These are phyloP conservation scores for Blumeria graminis DNA, from an alignment of 2,329 filamentous ascomycete genomes.

Conservation along the genomic window DNA sequence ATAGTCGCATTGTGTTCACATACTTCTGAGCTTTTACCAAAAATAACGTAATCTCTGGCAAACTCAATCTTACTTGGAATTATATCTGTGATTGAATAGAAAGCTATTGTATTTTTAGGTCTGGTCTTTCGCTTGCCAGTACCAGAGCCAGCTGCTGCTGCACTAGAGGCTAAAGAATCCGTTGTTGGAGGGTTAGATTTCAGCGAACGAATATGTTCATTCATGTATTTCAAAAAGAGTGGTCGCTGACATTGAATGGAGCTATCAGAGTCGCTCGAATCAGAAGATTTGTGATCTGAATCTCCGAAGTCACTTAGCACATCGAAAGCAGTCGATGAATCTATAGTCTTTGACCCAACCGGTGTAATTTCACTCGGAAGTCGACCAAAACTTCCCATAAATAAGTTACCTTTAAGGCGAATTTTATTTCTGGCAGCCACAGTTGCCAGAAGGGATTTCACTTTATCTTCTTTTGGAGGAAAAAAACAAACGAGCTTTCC, in stretches of 20 bases:
- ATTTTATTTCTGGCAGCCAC: constrained; percentile 23
- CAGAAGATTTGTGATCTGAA: constrained; percentile 14
- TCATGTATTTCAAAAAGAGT: constrained; percentile 10
- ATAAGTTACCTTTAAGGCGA: constrained; percentile 22
- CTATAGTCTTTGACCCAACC: constrained; percentile 20
- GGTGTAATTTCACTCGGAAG: constrained; percentile 23
- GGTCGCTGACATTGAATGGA: constrained; percentile 6
- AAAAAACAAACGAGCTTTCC: constrained; percentile 44
- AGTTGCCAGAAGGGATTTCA: constrained; percentile 23
- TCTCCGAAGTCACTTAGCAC: constrained; percentile 17
- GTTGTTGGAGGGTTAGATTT: constrained; percentile 13
- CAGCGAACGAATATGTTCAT: constrained; percentile 10
- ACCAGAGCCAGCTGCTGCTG: constrained; percentile 27
- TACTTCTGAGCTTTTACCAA: constrained; percentile 57
- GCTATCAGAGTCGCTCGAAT: constrained; percentile 16
- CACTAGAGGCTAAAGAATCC: constrained; percentile 15
- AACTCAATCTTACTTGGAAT: constrained; percentile 60
- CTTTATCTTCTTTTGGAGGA: constrained; percentile 36
- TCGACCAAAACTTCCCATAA: constrained; percentile 40
- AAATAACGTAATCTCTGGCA: constrained; percentile 59
- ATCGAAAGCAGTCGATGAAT: constrained; percentile 14
- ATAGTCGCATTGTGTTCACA: constrained; percentile 66
- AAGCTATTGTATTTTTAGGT: constrained; percentile 44
- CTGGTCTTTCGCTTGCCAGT: constrained; percentile 16
- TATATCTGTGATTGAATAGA: constrained; percentile 43